Evolutionary conservation across 1,284 basidiomycete genomes (phyloP), one percentile per base, ranked within the genome.

Genomic region (Schizopora paradoxa): DNA sequence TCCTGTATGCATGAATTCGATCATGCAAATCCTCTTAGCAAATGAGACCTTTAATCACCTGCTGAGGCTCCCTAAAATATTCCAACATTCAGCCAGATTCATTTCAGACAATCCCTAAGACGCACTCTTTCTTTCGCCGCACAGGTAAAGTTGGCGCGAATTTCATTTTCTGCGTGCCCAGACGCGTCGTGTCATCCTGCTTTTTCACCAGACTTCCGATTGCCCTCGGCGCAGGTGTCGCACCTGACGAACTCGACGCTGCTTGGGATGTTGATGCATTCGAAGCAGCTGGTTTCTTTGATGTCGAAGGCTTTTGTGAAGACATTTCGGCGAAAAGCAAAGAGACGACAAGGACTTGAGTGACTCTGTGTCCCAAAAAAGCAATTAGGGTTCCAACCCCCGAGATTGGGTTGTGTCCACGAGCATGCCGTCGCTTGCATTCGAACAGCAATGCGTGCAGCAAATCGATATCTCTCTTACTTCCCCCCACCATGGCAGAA

Each of bases 61-160:
- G 66, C 54, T 71, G 71, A 5, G 60, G 63, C 41, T 75, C 73
- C 41, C 62, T 67, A 51, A 26, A 42, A 47, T 33, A 27, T 3
- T 45, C 42, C 34, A 23, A 10, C 5, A 41, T 23, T 28, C 35
- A 41, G 21, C 11, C 25, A 13, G 21, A 25, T 13, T 14, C 35
- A 51, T 16, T 22, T 14, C 19, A 22, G 16, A 45, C 14, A 16
- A 22, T 19, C 34, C 29, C 11, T 5, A 35, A 38, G 43, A 73
- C 85, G 70, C 62, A 86, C 85, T 85, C 82, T 66, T 85, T 85
- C 68, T 82, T 85, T 54, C 85, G 74, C 52, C 82, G 67, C 18
- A 72, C 61, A 10, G 85, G 83, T 42, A 87, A 68, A 6, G 80
- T 83, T 2, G 86, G 85, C n/a, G 81, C 76, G 56, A 88, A 88